Base-by-base conservation (phyloP, 306 rosid species). In the Urtica urens region DNA sequence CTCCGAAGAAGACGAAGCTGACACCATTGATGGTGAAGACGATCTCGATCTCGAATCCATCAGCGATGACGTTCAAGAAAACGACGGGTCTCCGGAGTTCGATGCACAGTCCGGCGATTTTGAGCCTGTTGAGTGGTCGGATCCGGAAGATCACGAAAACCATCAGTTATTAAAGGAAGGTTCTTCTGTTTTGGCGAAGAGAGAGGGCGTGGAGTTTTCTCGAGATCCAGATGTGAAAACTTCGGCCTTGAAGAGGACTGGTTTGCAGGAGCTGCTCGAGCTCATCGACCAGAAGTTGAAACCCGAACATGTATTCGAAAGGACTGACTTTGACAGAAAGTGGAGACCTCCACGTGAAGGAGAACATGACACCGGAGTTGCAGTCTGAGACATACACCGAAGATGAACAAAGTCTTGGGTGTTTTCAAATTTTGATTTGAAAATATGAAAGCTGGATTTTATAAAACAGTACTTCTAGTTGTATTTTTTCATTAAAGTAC, bases 221-320 rank as follows among this genome's bases (percentile, higher is more conserved):
- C 13, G 78, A 5, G 78, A 76, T 41, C 78, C 94, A 11, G 86
- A 85, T 45, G 67, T 85, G 63, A 92, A 67, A 77, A 70, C 77
- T 49, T 82, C 94, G 38, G 96, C 96, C 10, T 33, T 68, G 39
- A 71, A 50, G 20, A 87, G 96, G 60, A 86, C 85, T 41, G 94
- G 99, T 19, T 70, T 85, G 79, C 81, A 70, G 64, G 94, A 82
- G 72, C 59, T 82, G 75, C 76, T 92, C 46, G 78, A 67, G 59
- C 64, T 85, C 39, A 72, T 92, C 17, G 88, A 92, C 39, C 63
- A 79, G 69, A 85, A 73, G 67, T 80, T 92, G 19, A 73, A 71
- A 73, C 33, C 55, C 13, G 34, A 59, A 27, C 53, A 73, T 39
- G 76, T 73, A 41, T 72, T 66, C 5, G 75, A 76, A 78, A 70